These are phyloP conservation scores for Lathyrus tuberosus DNA, from an alignment of 306 rosid species.

Conservation along the genomic window DNA sequence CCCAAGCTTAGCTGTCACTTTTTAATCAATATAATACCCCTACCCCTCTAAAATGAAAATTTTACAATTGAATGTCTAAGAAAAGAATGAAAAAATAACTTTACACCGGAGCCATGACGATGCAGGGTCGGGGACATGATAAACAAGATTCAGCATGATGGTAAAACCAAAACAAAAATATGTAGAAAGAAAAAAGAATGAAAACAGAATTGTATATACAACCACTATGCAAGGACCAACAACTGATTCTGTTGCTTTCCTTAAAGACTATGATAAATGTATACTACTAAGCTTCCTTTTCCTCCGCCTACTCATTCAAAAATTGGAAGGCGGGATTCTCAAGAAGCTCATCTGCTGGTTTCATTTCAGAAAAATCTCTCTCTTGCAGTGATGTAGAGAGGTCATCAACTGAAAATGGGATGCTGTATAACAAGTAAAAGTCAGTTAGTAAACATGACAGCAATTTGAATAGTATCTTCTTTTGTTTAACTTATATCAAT, in stretches of 20 bases:
- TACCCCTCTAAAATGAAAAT: constrained; percentile 52
- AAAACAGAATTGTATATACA: constrained; percentile 58
- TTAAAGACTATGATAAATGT: constrained; percentile 39
- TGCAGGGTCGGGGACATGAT: constrained; percentile 48
- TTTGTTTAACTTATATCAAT: constrained; percentile 15
- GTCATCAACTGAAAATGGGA: constrained; percentile 97
- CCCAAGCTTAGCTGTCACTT: constrained; percentile 41
- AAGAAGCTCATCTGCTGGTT: constrained; percentile 80
- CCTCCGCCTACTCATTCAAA: constrained; percentile 74
- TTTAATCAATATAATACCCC: constrained; percentile 40
- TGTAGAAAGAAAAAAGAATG: constrained; percentile 28
- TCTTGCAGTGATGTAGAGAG: constrained; percentile 82
- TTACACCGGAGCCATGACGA: constrained; percentile 53
- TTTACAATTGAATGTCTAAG: constrained; percentile 68
- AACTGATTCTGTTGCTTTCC: constrained; percentile 48
- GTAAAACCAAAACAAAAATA: not conserved
- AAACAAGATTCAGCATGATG: constrained; percentile 33
- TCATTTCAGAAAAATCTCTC: constrained; percentile 85
- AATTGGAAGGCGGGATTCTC: constrained; percentile 92
- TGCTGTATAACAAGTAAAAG: constrained; percentile 56
- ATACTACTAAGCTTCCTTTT: constrained; percentile 45
- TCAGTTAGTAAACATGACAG: constrained; percentile 16
- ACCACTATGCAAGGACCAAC: constrained; percentile 51
- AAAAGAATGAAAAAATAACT: constrained; percentile 80
- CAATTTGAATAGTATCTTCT: constrained; percentile 8